Evolutionary conservation across 495 filamentous ascomycete species (phyloP).

Genomic region (Xylaria sp.): DNA sequence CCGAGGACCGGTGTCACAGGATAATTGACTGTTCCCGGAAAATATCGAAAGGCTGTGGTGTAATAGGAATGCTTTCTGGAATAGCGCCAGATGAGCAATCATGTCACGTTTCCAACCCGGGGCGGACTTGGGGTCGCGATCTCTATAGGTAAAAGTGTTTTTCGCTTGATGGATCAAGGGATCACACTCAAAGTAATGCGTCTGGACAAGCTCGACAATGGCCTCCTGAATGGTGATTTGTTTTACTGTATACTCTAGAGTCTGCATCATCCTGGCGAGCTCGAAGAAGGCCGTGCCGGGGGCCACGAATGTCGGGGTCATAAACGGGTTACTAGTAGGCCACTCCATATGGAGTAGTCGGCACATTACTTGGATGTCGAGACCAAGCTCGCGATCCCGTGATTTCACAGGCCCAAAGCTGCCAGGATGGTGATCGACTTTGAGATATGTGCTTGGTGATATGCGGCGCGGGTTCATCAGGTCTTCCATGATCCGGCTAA

Average conservation of each 20-base stretch:
- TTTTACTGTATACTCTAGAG: not conserved
- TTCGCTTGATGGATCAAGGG: conserved; percentile 38
- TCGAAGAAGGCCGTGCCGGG: not conserved
- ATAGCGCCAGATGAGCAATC: conserved; percentile 29
- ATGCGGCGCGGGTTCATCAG: conserved; percentile 38
- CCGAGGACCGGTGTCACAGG: conserved; percentile 9
- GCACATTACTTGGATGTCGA: conserved; percentile 39
- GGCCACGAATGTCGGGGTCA: not conserved
- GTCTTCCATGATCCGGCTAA: conserved; percentile 47
- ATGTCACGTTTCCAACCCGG: conserved; percentile 34
- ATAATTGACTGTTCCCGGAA: conserved; percentile 32
- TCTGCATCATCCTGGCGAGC: not conserved
- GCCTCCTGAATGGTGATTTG: conserved; percentile 18
- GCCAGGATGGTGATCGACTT: not conserved
- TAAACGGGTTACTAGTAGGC: not conserved
- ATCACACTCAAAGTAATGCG: conserved; percentile 43
- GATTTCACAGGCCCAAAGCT: conserved; percentile 29
- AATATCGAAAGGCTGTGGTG: conserved; percentile 31
- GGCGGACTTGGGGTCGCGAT: not conserved
- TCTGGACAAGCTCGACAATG: conserved; percentile 38
- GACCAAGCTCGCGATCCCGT: conserved; percentile 33
- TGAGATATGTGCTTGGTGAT: conserved; percentile 27
- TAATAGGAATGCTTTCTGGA: conserved; percentile 15
- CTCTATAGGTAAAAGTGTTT: conserved; percentile 6
- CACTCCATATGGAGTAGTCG: conserved; percentile 36